Conservation (phyloP, 345 rosid genomes). For the Trapa bicornis region DNA sequence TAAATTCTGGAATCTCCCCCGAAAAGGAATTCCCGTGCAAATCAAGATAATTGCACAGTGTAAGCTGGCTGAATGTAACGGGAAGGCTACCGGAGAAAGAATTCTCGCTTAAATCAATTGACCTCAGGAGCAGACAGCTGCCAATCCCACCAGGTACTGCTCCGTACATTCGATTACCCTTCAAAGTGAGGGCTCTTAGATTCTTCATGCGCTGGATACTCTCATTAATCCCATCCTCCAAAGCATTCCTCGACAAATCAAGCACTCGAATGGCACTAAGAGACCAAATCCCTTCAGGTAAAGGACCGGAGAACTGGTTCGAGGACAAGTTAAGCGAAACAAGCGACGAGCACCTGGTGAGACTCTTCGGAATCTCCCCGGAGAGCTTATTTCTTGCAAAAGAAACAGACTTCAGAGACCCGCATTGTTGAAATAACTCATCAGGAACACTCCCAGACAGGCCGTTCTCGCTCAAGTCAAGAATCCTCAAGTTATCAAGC, state of each 20-base stretch:
- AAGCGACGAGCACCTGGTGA: conserved; percentile 58
- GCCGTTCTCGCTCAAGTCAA: conserved; percentile 67
- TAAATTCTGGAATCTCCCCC: conserved; percentile 62
- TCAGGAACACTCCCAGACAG: conserved; percentile 56
- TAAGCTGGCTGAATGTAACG: conserved; percentile 54
- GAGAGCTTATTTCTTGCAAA: conserved; percentile 57
- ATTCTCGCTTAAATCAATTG: conserved; percentile 65
- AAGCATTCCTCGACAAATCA: conserved; percentile 62
- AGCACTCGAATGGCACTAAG: conserved; percentile 60
- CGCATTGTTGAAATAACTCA: conserved; percentile 71
- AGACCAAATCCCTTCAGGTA: conserved; percentile 63
- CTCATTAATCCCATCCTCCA: conserved; percentile 54
- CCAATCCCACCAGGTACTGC: conserved; percentile 57
- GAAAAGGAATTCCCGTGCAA: conserved; percentile 41
- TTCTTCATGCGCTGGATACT: conserved; percentile 51
- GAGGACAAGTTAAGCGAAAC: conserved; percentile 53
- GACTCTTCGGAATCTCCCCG: conserved; percentile 62
- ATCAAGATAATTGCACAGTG: conserved; percentile 45
- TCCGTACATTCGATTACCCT: conserved; percentile 49
- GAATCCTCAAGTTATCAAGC: conserved; percentile 43
- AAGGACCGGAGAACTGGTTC: conserved; percentile 53
- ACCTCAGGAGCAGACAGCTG: conserved; percentile 55
- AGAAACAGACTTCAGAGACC: conserved; percentile 55
- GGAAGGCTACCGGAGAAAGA: conserved; percentile 60
- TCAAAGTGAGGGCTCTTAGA: conserved; percentile 47